phyloP scores from a whole-genome alignment of 164 flowering plant genomes.

The Magnolia sinica region DNA sequence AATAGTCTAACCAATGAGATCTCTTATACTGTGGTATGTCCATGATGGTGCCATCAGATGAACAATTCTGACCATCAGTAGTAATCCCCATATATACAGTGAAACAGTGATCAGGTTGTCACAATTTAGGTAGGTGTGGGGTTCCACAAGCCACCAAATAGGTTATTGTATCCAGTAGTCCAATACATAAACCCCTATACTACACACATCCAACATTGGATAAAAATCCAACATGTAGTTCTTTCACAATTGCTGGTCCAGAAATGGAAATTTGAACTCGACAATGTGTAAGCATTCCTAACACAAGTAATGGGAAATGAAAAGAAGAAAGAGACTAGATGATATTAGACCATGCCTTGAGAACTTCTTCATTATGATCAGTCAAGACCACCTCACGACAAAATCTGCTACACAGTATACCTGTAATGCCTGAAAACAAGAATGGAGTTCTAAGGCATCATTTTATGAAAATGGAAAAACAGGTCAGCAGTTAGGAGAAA shows the following conservation, averaged over 20 bases:
- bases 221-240: no score
- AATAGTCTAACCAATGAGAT: no score
- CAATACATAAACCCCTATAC: not conserved
- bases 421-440: slow-evolving; percentile 62
- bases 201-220: not conserved
- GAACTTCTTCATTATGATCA: slow-evolving; percentile 92
- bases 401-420: slow-evolving; percentile 80
- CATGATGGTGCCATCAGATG: no score
- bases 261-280: not conserved
- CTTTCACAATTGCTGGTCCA: not conserved
- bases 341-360: slow-evolving; percentile 59
- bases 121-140: no score
- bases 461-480: not conserved
- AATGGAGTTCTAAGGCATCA: not conserved
- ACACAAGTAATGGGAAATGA: not conserved
- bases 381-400: slow-evolving; percentile 69
- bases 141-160: no score
- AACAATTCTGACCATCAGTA: no score
- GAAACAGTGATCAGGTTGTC: no score
- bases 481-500: not conserved
- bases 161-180: no score
- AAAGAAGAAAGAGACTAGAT: not conserved
- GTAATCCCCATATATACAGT: no score
- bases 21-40: no score
- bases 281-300: not conserved